Evolutionary conservation across 768 basidiomycete species (phyloP).

Genomic region (Hericium alpestre): DNA sequence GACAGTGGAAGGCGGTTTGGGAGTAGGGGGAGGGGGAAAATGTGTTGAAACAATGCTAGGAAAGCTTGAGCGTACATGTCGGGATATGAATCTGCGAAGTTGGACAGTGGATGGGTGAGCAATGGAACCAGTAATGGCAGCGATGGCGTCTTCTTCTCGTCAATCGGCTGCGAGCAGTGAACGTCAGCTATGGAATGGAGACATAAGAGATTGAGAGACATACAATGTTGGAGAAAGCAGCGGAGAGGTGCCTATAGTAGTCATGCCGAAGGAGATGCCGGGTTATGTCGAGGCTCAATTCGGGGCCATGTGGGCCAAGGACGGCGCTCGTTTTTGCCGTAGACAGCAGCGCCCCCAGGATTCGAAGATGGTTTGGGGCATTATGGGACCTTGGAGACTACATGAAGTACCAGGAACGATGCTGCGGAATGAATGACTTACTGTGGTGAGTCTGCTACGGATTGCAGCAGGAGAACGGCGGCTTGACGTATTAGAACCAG

Average conservation of each 20-base stretch:
- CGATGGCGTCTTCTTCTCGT: constrained; percentile 43
- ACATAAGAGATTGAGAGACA: constrained; percentile 17
- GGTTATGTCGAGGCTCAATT: constrained; percentile 25
- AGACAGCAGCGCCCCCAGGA: constrained; percentile 39
- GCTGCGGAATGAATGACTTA: constrained; percentile 14
- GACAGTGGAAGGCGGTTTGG: constrained; percentile 62
- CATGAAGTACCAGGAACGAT: no score
- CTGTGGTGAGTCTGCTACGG: constrained; percentile 39
- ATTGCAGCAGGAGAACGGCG: constrained; percentile 38
- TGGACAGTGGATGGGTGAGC: constrained; percentile 53
- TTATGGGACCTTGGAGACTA: no score
- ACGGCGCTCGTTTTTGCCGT: constrained; percentile 2
- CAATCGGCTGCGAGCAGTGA: constrained; percentile 33
- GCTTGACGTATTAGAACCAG: constrained; percentile 45
- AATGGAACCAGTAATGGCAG: constrained; percentile 46
- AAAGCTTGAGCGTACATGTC: constrained; percentile 7
- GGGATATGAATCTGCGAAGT: neutral
- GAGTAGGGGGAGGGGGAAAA: constrained; percentile 47
- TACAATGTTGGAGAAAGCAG: constrained; percentile 40
- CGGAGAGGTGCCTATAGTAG: constrained; percentile 33
- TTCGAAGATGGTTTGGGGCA: constrained; percentile 36
- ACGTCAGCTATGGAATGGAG: neutral
- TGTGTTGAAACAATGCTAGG: constrained; percentile 1
- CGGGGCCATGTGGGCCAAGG: constrained; percentile 22
- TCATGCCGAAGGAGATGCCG: constrained; percentile 37